Conservation (phyloP, 768 basidiomycete genomes). For the Tremella mesenterica region DNA sequence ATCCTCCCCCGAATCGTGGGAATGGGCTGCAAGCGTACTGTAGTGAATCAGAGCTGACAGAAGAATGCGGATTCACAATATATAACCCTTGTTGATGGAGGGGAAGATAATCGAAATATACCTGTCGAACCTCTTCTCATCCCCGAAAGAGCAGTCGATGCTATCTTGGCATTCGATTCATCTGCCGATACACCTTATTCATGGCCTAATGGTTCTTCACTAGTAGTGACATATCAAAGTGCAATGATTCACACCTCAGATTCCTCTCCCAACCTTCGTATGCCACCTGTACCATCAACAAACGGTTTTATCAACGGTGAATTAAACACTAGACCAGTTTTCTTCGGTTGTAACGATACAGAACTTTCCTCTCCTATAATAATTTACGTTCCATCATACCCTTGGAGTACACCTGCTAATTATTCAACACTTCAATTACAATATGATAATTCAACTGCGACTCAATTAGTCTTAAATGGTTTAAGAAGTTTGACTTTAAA, state of each 20-base stretch:
- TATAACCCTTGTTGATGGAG: conserved; percentile 44
- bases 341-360: conserved; percentile 43
- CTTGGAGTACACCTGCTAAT: conserved; percentile 43
- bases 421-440: conserved; percentile 53
- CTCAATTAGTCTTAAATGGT: conserved; percentile 57
- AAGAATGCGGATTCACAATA: conserved; percentile 31
- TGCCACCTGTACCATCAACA: conserved; percentile 39
- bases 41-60: background rate
- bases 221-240: conserved; percentile 43
- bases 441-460: conserved; percentile 49
- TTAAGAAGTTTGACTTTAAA: conserved; percentile 51
- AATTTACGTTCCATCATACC: conserved; percentile 68
- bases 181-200: conserved; percentile 46
- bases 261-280: conserved; percentile 22
- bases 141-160: conserved; percentile 60
- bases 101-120: conserved; percentile 48
- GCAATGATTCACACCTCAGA: conserved; percentile 14
- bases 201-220: conserved; percentile 63
- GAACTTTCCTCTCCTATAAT: conserved; percentile 63
- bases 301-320: conserved; percentile 43
- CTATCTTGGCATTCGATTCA: conserved; percentile 66
- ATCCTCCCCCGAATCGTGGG: too few species aligned
- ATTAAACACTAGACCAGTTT: conserved; percentile 34
- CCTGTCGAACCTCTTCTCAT: conserved; percentile 66
- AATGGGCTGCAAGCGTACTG: background rate